phyloP scores from a whole-genome alignment of 805 yeast species.

The Spathaspora gorwiae region DNA sequence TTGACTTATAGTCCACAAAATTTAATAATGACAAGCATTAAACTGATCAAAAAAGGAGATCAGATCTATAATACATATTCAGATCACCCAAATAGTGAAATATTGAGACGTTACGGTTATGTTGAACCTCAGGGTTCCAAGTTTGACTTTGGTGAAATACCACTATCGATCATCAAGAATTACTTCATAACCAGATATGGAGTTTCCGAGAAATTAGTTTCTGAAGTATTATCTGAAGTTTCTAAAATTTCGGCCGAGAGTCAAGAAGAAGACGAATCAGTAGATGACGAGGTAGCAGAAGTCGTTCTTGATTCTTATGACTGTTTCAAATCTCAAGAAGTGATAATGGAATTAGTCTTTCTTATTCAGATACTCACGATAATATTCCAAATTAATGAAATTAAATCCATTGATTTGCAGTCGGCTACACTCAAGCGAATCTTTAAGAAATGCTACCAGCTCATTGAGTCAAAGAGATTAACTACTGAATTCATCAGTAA shows the following conservation, averaged over 20 bases:
- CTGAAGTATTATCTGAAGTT: conserved; percentile 23
- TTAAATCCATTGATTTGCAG: neutral
- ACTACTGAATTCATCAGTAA: conserved; percentile 34
- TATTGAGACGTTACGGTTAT: conserved; percentile 86
- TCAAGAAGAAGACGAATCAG: conserved; percentile 34
- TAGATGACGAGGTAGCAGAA: conserved; percentile 39
- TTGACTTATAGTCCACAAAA: conserved; percentile 46
- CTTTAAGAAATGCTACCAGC: conserved; percentile 56
- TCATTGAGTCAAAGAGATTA: conserved; percentile 47
- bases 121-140: conserved; percentile 71
- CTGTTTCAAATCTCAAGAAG: conserved; percentile 52
- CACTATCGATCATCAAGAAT: conserved; percentile 37
- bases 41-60: conserved; percentile 54
- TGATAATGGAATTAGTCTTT: conserved; percentile 54
- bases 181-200: conserved; percentile 23
- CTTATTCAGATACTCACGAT: conserved; percentile 49
- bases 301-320: conserved; percentile 52
- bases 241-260: conserved; percentile 12
- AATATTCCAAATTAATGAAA: conserved; percentile 14
- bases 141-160: conserved; percentile 77
- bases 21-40: conserved; percentile 69
- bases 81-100: conserved; percentile 86
- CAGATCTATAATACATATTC: conserved; percentile 89
- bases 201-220: conserved; percentile 24
- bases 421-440: conserved; percentile 40